Evolutionary conservation across 2,329 filamentous ascomycete genomes (phyloP).

Genomic region (Aspergillus spinulosporus): DNA sequence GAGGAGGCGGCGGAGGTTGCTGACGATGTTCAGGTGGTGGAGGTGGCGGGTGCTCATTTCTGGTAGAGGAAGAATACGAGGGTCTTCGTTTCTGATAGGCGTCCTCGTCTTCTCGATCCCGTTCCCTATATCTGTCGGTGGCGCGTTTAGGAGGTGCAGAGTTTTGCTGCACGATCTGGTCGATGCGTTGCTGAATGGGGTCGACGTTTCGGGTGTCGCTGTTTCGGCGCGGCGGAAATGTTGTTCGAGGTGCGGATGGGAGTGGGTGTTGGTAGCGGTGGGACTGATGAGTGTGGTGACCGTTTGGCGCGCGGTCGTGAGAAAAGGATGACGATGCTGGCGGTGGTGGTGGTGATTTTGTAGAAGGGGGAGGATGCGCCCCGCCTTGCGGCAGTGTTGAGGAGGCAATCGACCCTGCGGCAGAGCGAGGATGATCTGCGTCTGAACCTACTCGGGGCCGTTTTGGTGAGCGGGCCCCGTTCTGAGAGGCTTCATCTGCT

Average conservation of each 20-base stretch:
- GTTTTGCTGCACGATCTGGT: constrained; percentile 36
- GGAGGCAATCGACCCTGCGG: constrained; percentile 14
- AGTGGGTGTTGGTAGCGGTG: constrained; percentile 26
- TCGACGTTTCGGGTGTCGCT: constrained; percentile 25
- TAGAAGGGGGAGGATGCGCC: neutral
- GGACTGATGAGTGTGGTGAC: constrained; percentile 18
- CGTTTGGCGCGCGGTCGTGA: constrained; percentile 22
- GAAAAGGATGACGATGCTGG: constrained; percentile 13
- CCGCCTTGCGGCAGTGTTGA: neutral
- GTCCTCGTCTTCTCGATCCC: constrained; percentile 21
- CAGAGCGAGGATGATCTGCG: constrained; percentile 15
- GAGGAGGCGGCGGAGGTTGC: constrained; percentile 18
- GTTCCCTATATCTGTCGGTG: constrained; percentile 13
- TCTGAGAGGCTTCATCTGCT: constrained; percentile 19
- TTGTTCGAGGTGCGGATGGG: constrained; percentile 19
- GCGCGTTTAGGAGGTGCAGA: constrained; percentile 18
- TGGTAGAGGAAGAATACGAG: constrained; percentile 11
- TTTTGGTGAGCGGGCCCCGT: constrained; percentile 39
- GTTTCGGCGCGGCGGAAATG: constrained; percentile 19
- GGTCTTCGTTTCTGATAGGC: constrained; percentile 17
- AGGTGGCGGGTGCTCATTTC: constrained; percentile 8
- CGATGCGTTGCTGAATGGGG: constrained; percentile 39
- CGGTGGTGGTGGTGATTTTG: neutral
- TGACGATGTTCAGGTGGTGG: constrained; percentile 13
- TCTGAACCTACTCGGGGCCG: constrained; percentile 36